Base-by-base conservation (phyloP, 345 rosid species). In the Bruguiera gymnorhiza region DNA sequence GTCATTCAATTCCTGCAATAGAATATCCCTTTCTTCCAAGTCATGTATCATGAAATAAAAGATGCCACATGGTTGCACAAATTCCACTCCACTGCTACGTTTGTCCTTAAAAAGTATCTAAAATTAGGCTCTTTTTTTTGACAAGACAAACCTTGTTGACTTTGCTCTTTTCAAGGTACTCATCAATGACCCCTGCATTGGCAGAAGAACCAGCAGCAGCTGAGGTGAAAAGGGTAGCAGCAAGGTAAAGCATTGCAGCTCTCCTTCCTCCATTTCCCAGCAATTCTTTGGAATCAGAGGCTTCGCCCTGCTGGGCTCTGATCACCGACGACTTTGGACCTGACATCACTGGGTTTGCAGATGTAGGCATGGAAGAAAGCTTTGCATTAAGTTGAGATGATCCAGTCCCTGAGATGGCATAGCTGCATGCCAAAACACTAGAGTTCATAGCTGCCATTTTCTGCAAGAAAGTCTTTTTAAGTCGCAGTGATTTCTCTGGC, bases 91-190 rank as follows among this genome's bases (percentile, higher is more conserved):
- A 43, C 50, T 43, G 48, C 48, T 43, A 43, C 2, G 48, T 43
- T 43, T 43, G 48, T 43, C 48, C 48, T 43, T 3, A 43, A 3
- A 13, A 43, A 43, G 2, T 15, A 43, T 13, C 50, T 43, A 43
- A 43, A 43, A 11, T 43, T 11, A 43, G 18, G 1, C 50, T 11
- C 50, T 43, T 43, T 43, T 24, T 11, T 13, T 18, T 13, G 50
- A 43, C 50, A 15, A 39, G 37, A 34, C 37, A 34, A 13, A 95
- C 98, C 96, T 92, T 95, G 94, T 95, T 92, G 71, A 87, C 81
- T 77, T 90, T 90, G 92, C 97, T 92, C 89, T 66, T 95, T 77
- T 92, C 97, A n/a, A 92, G 96, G 88, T 95, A 95, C 0, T 90
- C 97, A 9, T 95, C 99, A 20, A 95, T 79, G 77, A 95, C 78